phyloP scores from a whole-genome alignment of 108 stramenopile species.

The Epithemia pelagica region DNA sequence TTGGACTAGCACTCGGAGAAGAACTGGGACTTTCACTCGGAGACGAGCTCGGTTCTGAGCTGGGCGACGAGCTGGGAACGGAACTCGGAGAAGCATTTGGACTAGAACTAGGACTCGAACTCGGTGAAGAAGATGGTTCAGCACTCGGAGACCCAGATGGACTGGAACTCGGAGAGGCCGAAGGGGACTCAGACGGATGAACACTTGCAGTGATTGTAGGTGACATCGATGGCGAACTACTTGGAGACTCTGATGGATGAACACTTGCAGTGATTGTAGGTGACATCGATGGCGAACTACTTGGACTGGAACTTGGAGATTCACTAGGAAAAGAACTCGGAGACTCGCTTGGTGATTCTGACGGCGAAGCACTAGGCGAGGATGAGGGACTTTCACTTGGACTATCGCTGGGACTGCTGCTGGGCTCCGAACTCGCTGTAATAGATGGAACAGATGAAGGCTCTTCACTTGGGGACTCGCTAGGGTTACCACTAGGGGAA shows the following conservation, averaged over 20 bases:
- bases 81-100: background rate
- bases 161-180: background rate
- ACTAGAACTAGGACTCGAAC: background rate
- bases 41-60: background rate
- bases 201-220: background rate
- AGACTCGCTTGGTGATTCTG: background rate
- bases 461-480: background rate
- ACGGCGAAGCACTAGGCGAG: background rate
- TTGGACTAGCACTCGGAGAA: background rate
- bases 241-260: no score
- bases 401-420: background rate
- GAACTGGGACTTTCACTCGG: no score
- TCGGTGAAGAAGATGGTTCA: background rate
- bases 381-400: constrained; percentile 6
- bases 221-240: no score
- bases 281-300: background rate
- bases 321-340: background rate
- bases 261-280: no score
- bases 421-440: background rate
- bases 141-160: background rate
- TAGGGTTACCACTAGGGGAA: background rate
- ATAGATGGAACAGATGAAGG: background rate
- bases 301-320: constrained; percentile 2
- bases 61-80: background rate
- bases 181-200: background rate